These are phyloP conservation scores for Rhizopogon vesiculosus DNA, from an alignment of 768 basidiomycete genomes.

Conservation along the genomic window DNA sequence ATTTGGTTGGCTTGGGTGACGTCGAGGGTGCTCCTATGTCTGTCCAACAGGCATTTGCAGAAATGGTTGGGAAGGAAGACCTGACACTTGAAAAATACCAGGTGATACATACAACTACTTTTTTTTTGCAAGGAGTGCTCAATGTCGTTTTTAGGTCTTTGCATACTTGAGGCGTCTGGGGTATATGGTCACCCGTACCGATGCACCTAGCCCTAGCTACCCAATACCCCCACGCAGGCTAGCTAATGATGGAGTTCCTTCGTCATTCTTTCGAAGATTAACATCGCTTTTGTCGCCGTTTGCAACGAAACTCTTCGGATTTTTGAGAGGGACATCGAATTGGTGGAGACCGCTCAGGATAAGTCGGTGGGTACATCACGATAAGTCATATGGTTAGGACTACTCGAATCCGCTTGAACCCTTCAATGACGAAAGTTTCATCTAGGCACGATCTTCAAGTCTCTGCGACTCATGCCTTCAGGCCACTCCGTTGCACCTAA, in stretches of 20 bases:
- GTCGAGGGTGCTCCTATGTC: conserved; percentile 74
- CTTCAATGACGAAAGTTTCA: neutral
- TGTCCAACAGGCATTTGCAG: conserved; percentile 84
- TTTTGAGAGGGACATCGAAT: conserved; percentile 28
- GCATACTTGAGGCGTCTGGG: conserved; percentile 90
- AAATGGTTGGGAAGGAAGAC: conserved; percentile 77
- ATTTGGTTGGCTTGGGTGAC: conserved; percentile 26
- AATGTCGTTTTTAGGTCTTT: conserved; percentile 58
- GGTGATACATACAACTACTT: conserved; percentile 38
- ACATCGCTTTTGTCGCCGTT: conserved; percentile 9
- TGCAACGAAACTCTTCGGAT: conserved; percentile 3
- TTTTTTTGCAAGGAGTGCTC: neutral
- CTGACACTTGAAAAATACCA: conserved; percentile 86
- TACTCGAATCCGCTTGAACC: neutral
- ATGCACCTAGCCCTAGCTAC: conserved; percentile 52
- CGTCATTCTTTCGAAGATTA: neutral
- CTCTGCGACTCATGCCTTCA: conserved; percentile 67
- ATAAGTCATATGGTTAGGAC: conserved; percentile 48
- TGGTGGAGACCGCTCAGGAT: conserved; percentile 67
- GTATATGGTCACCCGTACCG: conserved; percentile 80
- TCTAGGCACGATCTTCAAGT: conserved; percentile 62
- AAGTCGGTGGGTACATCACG: conserved; percentile 42
- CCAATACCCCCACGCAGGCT: conserved; percentile 39
- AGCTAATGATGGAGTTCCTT: conserved; percentile 3
- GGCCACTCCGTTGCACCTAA: conserved; percentile 46